Conservation (phyloP, 176 grass and related monocot genomes). For the Themeda triandra region DNA sequence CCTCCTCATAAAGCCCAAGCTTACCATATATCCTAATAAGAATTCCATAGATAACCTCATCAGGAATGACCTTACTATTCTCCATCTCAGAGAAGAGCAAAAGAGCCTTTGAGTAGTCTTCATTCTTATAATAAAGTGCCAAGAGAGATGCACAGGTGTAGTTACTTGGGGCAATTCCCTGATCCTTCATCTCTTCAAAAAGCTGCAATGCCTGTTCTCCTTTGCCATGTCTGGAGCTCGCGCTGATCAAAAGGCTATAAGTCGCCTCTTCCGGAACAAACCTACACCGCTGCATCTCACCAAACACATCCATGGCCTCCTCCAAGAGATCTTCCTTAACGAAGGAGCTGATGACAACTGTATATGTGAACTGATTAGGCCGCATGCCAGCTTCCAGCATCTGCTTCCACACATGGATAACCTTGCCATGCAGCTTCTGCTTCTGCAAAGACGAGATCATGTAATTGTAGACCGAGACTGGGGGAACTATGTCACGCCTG, state of each 20-base stretch:
- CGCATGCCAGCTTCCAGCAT: conserved; percentile 51
- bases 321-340: conserved; percentile 56
- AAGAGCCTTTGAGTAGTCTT: conserved; percentile 83
- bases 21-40: conserved; percentile 87
- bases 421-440: conserved; percentile 70
- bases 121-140: conserved; percentile 65
- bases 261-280: conserved; percentile 61
- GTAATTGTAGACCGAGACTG: conserved; percentile 76
- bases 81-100: conserved; percentile 77
- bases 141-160: conserved; percentile 89
- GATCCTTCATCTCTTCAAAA: conserved; percentile 67
- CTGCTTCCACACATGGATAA: conserved; percentile 70
- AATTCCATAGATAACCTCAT: conserved; percentile 95
- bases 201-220: conserved; percentile 58
- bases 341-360: conserved; percentile 61
- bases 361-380: conserved; percentile 72
- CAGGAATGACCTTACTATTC: conserved; percentile 48
- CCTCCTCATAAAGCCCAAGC: conserved; percentile 74
- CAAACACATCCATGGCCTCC: conserved; percentile 56
- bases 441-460: conserved; percentile 97
- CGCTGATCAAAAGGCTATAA: conserved; percentile 64
- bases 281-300: conserved; percentile 50
- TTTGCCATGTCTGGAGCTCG: conserved; percentile 56
- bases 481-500: conserved; percentile 54
- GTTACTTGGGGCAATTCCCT: conserved; percentile 66